These are phyloP conservation scores for Alternaria sp. DNA, from an alignment of 2,329 filamentous ascomycete genomes.

Conservation along the genomic window DNA sequence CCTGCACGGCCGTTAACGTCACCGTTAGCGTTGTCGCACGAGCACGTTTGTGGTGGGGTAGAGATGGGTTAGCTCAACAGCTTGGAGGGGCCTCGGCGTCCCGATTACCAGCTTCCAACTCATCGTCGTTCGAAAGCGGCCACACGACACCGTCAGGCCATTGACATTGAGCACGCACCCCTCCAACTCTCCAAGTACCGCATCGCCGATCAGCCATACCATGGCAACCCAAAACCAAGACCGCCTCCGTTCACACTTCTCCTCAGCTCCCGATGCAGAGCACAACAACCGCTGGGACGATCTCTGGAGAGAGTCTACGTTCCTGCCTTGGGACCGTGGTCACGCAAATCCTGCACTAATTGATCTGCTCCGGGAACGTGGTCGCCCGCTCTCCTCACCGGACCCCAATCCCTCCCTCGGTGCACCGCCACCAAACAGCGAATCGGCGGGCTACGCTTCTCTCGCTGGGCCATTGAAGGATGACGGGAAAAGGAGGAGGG, in stretches of 20 bases:
- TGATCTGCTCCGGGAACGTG: conserved; percentile 56
- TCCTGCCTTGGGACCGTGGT: conserved; percentile 68
- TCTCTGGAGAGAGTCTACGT: conserved; percentile 28
- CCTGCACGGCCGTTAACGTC: conserved; percentile 1
- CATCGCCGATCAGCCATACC: neutral
- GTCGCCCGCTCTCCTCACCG: conserved; percentile 19
- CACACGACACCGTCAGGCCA: neutral
- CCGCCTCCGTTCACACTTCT: conserved; percentile 55
- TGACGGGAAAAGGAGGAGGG: conserved; percentile 59
- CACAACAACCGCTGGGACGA: conserved; percentile 42
- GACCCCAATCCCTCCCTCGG: conserved; percentile 30
- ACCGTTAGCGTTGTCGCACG: conserved; percentile 1
- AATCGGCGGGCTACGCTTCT: conserved; percentile 9
- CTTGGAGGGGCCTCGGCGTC: conserved; percentile 2
- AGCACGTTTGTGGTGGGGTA: conserved; percentile 7
- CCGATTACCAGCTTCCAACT: neutral
- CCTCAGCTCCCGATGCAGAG: conserved; percentile 49
- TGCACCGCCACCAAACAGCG: conserved; percentile 20
- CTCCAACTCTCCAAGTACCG: neutral
- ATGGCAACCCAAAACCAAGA: conserved; percentile 46
- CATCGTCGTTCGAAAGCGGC: neutral
- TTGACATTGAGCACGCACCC: neutral
- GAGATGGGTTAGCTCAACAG: neutral
- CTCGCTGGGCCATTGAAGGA: conserved; percentile 24
- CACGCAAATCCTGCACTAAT: conserved; percentile 67